These are phyloP conservation scores for Pleurotus djamor DNA, from an alignment of 768 basidiomycete species.

Conservation along the genomic window DNA sequence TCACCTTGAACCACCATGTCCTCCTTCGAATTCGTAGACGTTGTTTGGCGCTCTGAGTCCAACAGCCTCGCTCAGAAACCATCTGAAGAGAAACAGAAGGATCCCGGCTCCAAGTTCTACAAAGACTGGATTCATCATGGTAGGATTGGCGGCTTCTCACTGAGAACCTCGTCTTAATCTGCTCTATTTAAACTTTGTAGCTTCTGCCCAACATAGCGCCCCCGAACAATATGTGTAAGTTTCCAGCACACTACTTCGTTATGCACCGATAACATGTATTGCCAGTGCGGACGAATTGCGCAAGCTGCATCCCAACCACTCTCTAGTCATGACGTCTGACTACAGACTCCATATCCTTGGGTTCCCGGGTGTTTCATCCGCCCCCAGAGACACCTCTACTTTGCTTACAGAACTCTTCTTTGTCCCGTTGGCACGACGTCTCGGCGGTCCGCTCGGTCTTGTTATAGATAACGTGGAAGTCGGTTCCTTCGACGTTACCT, in stretches of 20 bases:
- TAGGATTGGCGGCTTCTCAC: slow-evolving; percentile 15
- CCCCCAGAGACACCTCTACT: slow-evolving; percentile 46
- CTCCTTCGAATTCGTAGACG: slow-evolving; percentile 1
- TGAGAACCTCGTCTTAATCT: background rate
- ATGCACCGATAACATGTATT: slow-evolving; percentile 1
- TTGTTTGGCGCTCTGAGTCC: background rate
- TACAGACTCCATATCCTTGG: slow-evolving; percentile 41
- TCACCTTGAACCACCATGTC: background rate
- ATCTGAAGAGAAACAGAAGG: background rate
- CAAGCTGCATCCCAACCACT: slow-evolving; percentile 59
- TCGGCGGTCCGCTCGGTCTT: slow-evolving; percentile 44
- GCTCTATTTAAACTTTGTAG: slow-evolving; percentile 19
- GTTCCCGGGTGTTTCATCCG: slow-evolving; percentile 46
- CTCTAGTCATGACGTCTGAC: slow-evolving; percentile 53
- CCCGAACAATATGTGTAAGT: slow-evolving; percentile 47
- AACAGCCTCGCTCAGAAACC: background rate
- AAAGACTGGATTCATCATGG: slow-evolving; percentile 51
- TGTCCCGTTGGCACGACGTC: slow-evolving; percentile 39
- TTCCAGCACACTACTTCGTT: background rate
- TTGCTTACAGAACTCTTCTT: slow-evolving; percentile 51
- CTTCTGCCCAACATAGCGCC: slow-evolving; percentile 49
- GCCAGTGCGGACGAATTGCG: slow-evolving; percentile 47
- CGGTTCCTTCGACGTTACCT: slow-evolving; percentile 53
- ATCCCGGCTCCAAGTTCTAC: slow-evolving; percentile 29
- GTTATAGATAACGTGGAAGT: slow-evolving; percentile 49